Evolutionary conservation across 371 early-diverging fungal genomes (phyloP).

Genomic region (Gilbertella persicaria): DNA sequence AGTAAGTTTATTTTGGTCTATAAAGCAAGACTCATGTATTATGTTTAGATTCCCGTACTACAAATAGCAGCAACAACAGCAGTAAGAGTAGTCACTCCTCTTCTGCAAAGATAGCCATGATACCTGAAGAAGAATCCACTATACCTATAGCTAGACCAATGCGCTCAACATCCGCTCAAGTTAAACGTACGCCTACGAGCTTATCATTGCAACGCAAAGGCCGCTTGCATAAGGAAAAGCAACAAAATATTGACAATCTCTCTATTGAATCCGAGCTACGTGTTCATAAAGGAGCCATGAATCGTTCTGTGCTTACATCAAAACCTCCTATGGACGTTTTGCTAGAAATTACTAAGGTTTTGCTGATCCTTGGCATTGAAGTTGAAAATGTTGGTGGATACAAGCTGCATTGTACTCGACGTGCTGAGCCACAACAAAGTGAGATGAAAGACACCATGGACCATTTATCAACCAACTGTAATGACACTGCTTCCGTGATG

Average conservation of each 20-base stretch:
- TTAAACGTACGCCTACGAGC: conserved; percentile 1
- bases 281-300: conserved; percentile 75
- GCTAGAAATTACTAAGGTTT: conserved; percentile 63
- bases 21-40: too few relatives aligned
- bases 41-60: too few relatives aligned
- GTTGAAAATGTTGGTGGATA: conserved; percentile 67
- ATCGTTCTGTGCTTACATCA: conserved; percentile 71
- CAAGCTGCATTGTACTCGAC: conserved; percentile 70
- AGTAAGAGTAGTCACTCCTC: not conserved
- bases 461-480: conserved; percentile 1
- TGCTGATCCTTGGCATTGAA: conserved; percentile 69
- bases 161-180: not conserved
- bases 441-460: not conserved
- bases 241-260: not conserved
- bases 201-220: not conserved
- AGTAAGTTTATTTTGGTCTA: conserved; percentile 7
- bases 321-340: conserved; percentile 71
- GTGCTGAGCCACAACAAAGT: conserved; percentile 6
- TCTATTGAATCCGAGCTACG: conserved; percentile 54
- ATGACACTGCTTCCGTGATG: not conserved
- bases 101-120: not conserved
- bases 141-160: conserved; percentile 9
- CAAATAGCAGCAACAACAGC: not conserved
- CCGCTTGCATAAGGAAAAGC: conserved; percentile 12
- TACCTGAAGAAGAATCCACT: conserved; percentile 8